Percentiles rank a stretch among this genome's conserved stretches.
Evolutionary conservation across 495 filamentous ascomycete genomes (phyloP).

Genomic region (Aspergillus wentii): DNA sequence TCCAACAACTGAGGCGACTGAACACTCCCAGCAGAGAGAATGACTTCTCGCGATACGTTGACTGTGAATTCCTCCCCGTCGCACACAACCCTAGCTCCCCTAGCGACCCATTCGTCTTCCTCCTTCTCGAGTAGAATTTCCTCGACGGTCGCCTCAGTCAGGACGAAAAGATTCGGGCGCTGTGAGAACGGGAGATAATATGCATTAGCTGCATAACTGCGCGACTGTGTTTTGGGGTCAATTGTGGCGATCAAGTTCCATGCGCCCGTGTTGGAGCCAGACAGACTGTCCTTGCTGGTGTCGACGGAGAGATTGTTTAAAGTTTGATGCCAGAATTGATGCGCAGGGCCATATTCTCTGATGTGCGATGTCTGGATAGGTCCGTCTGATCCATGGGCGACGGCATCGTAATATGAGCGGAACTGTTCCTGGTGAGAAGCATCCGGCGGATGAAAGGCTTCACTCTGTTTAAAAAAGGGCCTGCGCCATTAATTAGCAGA

Average conservation of each 20-base stretch:
- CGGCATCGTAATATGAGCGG: slow-evolving; percentile 20
- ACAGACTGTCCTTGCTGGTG: too few species aligned
- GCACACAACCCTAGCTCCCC: slow-evolving; percentile 28
- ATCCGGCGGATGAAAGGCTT: slow-evolving; percentile 40
- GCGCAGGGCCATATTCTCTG: slow-evolving; percentile 33
- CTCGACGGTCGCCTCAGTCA: too few species aligned
- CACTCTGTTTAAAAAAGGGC: slow-evolving; percentile 24
- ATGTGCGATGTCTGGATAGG: slow-evolving; percentile 42
- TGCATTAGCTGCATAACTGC: too few species aligned
- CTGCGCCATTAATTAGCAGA: too few species aligned
- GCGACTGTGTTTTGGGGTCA: too few species aligned
- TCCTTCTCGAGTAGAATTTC: too few species aligned
- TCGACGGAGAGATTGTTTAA: slow-evolving; percentile 34
- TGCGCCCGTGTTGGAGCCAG: too few species aligned
- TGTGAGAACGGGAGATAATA: too few species aligned
- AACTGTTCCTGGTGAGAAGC: slow-evolving; percentile 22
- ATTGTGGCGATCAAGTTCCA: too few species aligned
- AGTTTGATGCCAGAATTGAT: slow-evolving; percentile 44
- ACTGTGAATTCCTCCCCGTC: slow-evolving; percentile 26
- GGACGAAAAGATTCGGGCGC: too few species aligned
- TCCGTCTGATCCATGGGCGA: slow-evolving; percentile 32
- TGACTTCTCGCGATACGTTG: slow-evolving; percentile 44
- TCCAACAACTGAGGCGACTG: slow-evolving; percentile 53
- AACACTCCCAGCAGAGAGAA: slow-evolving; percentile 50
- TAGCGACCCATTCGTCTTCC: slow-evolving; percentile 18